phyloP scores from a whole-genome alignment of 2,329 filamentous ascomycete species.

The Sporothrix mexicana region DNA sequence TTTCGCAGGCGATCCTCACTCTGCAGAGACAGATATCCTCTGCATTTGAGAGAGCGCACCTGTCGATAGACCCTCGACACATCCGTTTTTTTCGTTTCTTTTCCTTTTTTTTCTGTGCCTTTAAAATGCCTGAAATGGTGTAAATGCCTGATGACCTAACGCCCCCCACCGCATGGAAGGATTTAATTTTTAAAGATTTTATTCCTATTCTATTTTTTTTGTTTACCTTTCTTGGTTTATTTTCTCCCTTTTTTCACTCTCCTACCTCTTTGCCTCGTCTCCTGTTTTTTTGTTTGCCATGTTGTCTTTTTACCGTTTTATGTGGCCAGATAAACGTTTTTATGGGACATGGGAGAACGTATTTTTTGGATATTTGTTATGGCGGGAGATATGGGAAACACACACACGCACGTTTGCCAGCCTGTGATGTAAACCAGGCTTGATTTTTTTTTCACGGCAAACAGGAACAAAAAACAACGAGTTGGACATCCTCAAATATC shows the following conservation, averaged over 20 bases:
- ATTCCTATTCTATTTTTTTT: slow-evolving; percentile 27
- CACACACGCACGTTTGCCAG: background rate
- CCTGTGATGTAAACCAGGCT: slow-evolving; percentile 29
- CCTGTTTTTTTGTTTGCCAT: background rate
- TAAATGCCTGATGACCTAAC: slow-evolving; percentile 40
- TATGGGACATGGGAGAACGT: slow-evolving; percentile 29
- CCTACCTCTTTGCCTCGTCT: slow-evolving; percentile 4
- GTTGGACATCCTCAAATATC: background rate
- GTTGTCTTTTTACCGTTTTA: slow-evolving; percentile 6
- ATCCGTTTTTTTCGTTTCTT: slow-evolving; percentile 2
- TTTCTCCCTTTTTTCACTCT: slow-evolving; percentile 4
- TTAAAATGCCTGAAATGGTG: slow-evolving; percentile 39
- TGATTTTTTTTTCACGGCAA: slow-evolving; percentile 15
- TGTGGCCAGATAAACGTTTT: slow-evolving; percentile 33
- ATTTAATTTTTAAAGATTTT: slow-evolving; percentile 39
- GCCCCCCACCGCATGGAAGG: slow-evolving; percentile 39
- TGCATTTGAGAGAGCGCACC: background rate
- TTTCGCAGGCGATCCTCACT: background rate
- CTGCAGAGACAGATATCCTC: too few species aligned
- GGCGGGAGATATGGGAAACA: slow-evolving; percentile 5
- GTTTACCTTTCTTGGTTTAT: slow-evolving; percentile 10
- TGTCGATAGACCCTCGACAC: background rate
- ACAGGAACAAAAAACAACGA: background rate
- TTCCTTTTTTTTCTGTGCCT: slow-evolving; percentile 26
- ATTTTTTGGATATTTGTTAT: slow-evolving; percentile 16